Conservation (phyloP, 768 basidiomycete species). For the button mushroom (Agaricus bisporus) region DNA sequence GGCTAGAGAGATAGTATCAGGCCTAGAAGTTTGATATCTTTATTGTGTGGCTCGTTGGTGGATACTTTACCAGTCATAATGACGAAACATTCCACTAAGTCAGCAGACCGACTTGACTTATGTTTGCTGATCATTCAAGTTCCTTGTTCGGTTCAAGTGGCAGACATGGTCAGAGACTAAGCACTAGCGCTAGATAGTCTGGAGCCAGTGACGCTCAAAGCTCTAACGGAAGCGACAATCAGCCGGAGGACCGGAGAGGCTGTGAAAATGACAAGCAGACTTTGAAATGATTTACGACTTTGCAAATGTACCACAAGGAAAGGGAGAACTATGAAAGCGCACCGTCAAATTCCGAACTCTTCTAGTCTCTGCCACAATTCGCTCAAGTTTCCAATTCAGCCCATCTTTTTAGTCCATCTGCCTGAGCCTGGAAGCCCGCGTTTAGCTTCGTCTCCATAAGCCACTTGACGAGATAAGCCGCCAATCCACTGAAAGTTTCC, state of each 20-base stretch:
- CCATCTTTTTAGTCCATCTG: slow-evolving; percentile 47
- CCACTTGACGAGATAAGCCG: slow-evolving; percentile 47
- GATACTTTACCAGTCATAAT: too few relatives aligned
- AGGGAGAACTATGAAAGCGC: background rate
- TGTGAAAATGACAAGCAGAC: background rate
- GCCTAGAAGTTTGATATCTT: too few relatives aligned
- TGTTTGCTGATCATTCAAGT: too few relatives aligned
- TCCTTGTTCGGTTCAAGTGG: too few relatives aligned
- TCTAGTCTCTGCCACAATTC: background rate
- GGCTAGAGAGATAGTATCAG: too few relatives aligned
- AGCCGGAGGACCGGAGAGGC: background rate
- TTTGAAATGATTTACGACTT: background rate
- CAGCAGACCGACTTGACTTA: too few relatives aligned
- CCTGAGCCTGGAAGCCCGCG: slow-evolving; percentile 46
- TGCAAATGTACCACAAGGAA: background rate
- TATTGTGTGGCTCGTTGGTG: too few relatives aligned
- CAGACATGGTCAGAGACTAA: too few relatives aligned
- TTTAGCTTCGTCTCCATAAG: slow-evolving; percentile 37
- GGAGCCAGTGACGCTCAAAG: too few relatives aligned
- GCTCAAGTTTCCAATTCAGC: slow-evolving; percentile 28
- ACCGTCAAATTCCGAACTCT: background rate
- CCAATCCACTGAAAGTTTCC: slow-evolving; percentile 51
- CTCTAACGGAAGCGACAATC: too few relatives aligned
- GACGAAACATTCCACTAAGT: too few relatives aligned
- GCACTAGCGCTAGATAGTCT: too few relatives aligned